Evolutionary conservation across 225 moss, liverwort and hornwort species (phyloP).

Genomic region (Polytrichum commune): DNA sequence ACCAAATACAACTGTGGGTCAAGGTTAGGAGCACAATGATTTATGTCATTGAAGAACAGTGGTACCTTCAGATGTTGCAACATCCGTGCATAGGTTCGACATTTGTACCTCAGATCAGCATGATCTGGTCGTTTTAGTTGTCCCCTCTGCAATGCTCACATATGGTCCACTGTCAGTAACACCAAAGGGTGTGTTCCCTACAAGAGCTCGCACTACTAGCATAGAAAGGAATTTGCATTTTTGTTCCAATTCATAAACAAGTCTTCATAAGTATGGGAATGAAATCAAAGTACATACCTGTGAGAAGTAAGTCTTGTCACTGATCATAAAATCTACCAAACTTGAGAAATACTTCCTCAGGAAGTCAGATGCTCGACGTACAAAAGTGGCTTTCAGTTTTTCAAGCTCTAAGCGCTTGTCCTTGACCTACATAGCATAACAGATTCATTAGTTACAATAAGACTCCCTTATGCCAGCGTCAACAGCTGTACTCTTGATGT

Average conservation of each 20-base stretch:
- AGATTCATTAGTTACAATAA: background rate
- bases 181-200: no score
- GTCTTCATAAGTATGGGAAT: no score
- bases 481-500: no score
- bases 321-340: slow-evolving; percentile 95
- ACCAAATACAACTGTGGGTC: no score
- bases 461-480: no score
- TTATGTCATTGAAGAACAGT: background rate
- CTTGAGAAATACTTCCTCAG: slow-evolving; percentile 90
- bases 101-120: slow-evolving; percentile 97
- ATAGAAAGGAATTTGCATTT: no score
- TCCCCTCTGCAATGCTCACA: slow-evolving; percentile 60
- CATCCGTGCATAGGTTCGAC: slow-evolving; percentile 95
- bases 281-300: slow-evolving; percentile 44
- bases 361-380: slow-evolving; percentile 95
- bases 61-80: slow-evolving; percentile 94
- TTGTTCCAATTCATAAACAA: no score
- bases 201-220: no score
- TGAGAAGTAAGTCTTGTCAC: slow-evolving; percentile 93
- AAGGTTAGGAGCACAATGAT: no score
- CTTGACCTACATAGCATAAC: slow-evolving; percentile 61
- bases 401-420: slow-evolving; percentile 95
- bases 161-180: background rate
- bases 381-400: slow-evolving; percentile 86
- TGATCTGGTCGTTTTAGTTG: slow-evolving; percentile 98